Percentiles rank a stretch among this genome's conserved stretches.
Conservation (phyloP, 179 eudicot genomes). For the Amaranthus tricolor region DNA sequence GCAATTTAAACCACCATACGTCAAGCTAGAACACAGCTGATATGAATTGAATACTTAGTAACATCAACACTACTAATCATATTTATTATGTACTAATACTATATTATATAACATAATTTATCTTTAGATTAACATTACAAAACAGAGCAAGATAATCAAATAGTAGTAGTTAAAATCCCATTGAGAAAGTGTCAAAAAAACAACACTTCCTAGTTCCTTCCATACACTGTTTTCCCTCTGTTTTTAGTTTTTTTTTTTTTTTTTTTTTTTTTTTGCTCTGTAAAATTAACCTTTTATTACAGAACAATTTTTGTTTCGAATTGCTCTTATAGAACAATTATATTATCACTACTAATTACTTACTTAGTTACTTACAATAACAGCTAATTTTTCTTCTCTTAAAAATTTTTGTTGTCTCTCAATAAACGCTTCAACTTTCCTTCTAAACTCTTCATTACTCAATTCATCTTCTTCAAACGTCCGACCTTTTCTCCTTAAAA, state of each 20-base stretch:
- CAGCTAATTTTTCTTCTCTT: constrained; percentile 37
- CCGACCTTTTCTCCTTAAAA: constrained; percentile 11
- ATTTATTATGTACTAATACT: background rate
- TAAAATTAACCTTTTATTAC: background rate
- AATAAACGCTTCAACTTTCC: constrained; percentile 57
- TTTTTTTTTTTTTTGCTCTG: background rate
- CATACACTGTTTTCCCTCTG: constrained; percentile 11
- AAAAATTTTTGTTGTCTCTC: constrained; percentile 36
- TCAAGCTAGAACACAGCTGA: constrained; percentile 5
- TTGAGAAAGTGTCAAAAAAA: constrained; percentile 8
- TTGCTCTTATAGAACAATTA: constrained; percentile 2
- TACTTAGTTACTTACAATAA: constrained; percentile 18
- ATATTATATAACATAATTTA: background rate
- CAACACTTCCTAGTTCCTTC: background rate
- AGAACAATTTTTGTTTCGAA: background rate
- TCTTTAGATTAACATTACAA: constrained; percentile 12
- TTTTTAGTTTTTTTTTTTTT: background rate
- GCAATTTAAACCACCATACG: constrained; percentile 4
- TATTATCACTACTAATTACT: background rate
- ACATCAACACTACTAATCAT: background rate
- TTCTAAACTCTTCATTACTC: constrained; percentile 63
- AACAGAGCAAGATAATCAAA: background rate
- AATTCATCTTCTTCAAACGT: constrained; percentile 37
- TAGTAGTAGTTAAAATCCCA: background rate
- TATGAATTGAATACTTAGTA: background rate